phyloP scores from a whole-genome alignment of 805 yeast species.

The Zygotorulaspora sp. region DNA sequence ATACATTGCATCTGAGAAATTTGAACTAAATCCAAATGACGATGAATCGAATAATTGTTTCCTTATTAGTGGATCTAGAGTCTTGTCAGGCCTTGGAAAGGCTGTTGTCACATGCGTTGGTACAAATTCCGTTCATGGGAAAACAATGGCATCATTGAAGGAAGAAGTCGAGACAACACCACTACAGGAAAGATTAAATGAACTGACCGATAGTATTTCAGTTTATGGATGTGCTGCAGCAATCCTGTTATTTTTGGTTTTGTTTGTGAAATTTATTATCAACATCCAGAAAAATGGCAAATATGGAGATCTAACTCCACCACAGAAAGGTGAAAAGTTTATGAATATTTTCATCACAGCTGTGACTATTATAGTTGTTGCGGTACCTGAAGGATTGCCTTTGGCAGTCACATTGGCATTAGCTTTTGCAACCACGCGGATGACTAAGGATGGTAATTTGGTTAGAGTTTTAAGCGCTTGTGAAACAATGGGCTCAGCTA shows the following conservation, averaged over 20 bases:
- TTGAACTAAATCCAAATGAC: constrained; percentile 11
- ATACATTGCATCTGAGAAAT: constrained; percentile 33
- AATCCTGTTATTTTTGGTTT: constrained; percentile 67
- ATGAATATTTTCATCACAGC: constrained; percentile 85
- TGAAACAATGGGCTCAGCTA: constrained; percentile 99
- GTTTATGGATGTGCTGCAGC: constrained; percentile 90
- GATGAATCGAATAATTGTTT: constrained; percentile 63
- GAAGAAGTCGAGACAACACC: constrained; percentile 84
- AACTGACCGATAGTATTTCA: constrained; percentile 90
- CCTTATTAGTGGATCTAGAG: constrained; percentile 86
- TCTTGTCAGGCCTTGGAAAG: constrained; percentile 79
- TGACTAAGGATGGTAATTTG: constrained; percentile 93
- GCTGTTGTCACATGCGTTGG: constrained; percentile 92
- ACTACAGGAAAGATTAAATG: constrained; percentile 72
- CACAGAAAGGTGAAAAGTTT: constrained; percentile 80
- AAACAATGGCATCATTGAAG: constrained; percentile 76
- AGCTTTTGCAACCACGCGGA: constrained; percentile 96
- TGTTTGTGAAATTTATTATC: constrained; percentile 70
- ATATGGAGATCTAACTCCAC: constrained; percentile 44
- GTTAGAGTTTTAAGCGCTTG: constrained; percentile 92
- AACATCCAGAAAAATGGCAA: constrained; percentile 38
- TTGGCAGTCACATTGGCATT: constrained; percentile 93
- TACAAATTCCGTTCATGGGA: constrained; percentile 80
- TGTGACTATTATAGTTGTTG: constrained; percentile 90
- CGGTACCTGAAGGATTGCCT: constrained; percentile 99